These are phyloP conservation scores for Cicer yamashitae DNA, from an alignment of 306 rosid species.

Conservation along the genomic window DNA sequence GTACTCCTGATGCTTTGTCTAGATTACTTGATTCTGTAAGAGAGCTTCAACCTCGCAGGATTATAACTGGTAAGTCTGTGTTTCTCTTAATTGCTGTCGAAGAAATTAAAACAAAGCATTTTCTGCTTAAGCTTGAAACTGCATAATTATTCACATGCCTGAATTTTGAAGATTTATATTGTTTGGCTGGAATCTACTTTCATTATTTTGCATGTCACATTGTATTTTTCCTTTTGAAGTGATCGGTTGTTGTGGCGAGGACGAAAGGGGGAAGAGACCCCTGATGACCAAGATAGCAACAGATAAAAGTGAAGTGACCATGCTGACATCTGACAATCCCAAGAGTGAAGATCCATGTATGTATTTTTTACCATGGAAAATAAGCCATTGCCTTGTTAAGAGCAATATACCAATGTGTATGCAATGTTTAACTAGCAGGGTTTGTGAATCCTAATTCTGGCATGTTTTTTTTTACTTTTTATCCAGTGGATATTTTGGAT, in stretches of 20 bases:
- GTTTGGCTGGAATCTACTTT: conserved; percentile 33
- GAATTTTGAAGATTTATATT: conserved; percentile 23
- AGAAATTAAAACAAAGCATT: conserved; percentile 27
- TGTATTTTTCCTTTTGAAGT: conserved; percentile 57
- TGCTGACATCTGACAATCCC: conserved; percentile 91
- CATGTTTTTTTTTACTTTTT: conserved; percentile 39
- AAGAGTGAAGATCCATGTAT: conserved; percentile 89
- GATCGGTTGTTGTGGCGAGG: conserved; percentile 78
- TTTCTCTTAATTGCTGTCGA: conserved; percentile 36
- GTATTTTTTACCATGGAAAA: conserved; percentile 48
- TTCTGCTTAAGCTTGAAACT: conserved; percentile 24
- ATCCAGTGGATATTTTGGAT: conserved; percentile 90
- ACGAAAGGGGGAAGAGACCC: conserved; percentile 88
- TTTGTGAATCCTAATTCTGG: conserved; percentile 40
- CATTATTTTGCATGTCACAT: conserved; percentile 32
- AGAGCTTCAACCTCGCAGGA: conserved; percentile 91
- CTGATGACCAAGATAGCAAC: conserved; percentile 95
- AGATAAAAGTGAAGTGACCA: conserved; percentile 89
- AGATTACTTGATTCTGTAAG: conserved; percentile 87
- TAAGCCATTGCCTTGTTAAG: conserved; percentile 14
- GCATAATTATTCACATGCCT: conserved; percentile 26
- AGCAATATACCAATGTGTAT: conserved; percentile 19
- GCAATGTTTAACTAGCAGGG: conserved; percentile 14
- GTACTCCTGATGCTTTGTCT: conserved; percentile 88
- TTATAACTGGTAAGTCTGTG: conserved; percentile 75